phyloP scores from a whole-genome alignment of 73 alveolate genomes.

The Uronychia setigera region DNA sequence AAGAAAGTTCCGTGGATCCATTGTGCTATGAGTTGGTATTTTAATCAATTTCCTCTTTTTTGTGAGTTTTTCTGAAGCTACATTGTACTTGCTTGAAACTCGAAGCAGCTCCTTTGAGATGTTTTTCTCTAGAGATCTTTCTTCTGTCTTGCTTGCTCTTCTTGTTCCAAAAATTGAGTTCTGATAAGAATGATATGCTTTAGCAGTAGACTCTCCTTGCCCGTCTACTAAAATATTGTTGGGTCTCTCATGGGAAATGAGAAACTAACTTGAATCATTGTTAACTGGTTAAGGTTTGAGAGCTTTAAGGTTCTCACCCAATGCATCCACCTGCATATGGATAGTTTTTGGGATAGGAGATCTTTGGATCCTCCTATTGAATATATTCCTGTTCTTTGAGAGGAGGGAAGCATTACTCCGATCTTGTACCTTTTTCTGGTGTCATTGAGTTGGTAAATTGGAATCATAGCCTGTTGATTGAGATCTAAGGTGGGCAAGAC shows the following conservation, averaged over 20 bases:
- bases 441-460: no score
- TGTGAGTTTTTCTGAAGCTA: no score
- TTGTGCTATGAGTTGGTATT: no score
- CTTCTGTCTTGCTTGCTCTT: not conserved
- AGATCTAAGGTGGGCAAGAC: not conserved
- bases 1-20: no score
- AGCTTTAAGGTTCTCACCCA: not conserved
- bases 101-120: not conserved
- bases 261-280: no score
- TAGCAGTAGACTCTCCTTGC: not conserved
- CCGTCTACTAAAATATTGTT: not conserved
- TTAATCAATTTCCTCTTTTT: no score
- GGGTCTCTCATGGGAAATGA: not conserved
- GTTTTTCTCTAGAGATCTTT: not conserved
- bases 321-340: not conserved
- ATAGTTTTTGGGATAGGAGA: not conserved
- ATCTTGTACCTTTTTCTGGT: no score
- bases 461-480: not conserved
- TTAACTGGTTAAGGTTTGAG: no score
- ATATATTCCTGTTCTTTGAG: not conserved
- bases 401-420: no score
- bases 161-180: not conserved
- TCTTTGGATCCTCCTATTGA: not conserved
- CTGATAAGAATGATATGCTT: not conserved
- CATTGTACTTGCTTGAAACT: not conserved